Evolutionary conservation across 345 rosid genomes (phyloP).

Genomic region (Cochlearia excelsa): DNA sequence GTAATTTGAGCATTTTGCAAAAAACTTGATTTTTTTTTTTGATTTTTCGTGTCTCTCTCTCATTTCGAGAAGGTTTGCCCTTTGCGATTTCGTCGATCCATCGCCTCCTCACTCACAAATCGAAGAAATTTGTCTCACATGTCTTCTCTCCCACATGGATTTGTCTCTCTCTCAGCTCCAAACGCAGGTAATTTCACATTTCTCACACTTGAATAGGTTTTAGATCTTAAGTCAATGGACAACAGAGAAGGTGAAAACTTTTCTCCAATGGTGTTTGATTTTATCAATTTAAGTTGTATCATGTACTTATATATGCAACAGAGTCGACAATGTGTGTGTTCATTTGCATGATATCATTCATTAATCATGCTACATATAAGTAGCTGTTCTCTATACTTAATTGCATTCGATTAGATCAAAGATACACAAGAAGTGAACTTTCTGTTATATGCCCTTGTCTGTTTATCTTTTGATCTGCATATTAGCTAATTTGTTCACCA

Average conservation of each 20-base stretch:
- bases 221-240: constrained; percentile 67
- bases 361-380: neutral
- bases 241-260: constrained; percentile 75
- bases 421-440: constrained; percentile 1
- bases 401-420: neutral
- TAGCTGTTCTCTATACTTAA: neutral
- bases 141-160: too few species aligned
- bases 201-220: too few species aligned
- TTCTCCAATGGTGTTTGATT: neutral
- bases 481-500: neutral
- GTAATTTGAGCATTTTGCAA: too few species aligned
- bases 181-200: too few species aligned
- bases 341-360: neutral
- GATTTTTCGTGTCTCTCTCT: too few species aligned
- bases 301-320: neutral
- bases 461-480: too few species aligned
- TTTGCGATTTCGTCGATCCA: too few species aligned
- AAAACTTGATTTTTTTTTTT: too few species aligned
- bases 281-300: neutral
- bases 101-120: too few species aligned
- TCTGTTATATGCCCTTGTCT: neutral
- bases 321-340: constrained; percentile 9
- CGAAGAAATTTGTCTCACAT: too few species aligned
- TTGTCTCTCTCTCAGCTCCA: too few species aligned
- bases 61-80: too few species aligned